Conservation (phyloP, 148 eudicot species). For the Camellia lanceoleosa region DNA sequence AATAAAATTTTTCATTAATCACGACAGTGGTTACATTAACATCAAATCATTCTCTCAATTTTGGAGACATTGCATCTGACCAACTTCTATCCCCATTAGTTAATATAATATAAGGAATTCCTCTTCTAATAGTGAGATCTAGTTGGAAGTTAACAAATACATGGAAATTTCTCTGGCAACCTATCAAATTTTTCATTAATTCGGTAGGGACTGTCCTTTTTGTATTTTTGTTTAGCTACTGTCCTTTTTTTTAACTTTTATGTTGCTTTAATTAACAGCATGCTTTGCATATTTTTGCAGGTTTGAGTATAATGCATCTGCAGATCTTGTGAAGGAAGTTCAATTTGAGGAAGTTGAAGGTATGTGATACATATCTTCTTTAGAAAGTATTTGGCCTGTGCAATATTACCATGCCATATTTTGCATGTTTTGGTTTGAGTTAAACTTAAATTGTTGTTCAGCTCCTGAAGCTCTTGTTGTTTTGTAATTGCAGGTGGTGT, state of each 20-base stretch:
- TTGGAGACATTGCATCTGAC: too few species aligned
- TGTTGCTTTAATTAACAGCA: neutral
- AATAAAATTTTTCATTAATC: too few species aligned
- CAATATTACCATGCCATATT: slow-evolving; percentile 17
- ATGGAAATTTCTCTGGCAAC: too few species aligned
- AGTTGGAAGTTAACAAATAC: too few species aligned
- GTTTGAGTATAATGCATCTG: slow-evolving; percentile 74
- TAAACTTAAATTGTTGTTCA: neutral
- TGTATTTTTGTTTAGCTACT: neutral
- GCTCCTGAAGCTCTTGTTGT: slow-evolving; percentile 9
- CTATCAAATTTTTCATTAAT: too few species aligned
- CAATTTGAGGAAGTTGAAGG: slow-evolving; percentile 87
- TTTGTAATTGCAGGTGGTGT: slow-evolving; percentile 54
- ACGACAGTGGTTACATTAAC: too few species aligned
- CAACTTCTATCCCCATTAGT: too few species aligned
- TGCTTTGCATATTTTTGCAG: neutral
- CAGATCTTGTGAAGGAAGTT: slow-evolving; percentile 79
- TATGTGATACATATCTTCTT: slow-evolving; percentile 14
- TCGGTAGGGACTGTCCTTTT: too few species aligned
- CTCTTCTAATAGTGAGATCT: too few species aligned
- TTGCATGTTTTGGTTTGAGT: neutral
- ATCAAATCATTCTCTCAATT: too few species aligned
- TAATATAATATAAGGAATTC: too few species aligned
- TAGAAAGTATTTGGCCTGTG: neutral
- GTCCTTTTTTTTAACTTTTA: neutral